A percentile compares a stretch with the other conserved stretches of the same genome.
phyloP scores from a whole-genome alignment of 2,329 filamentous ascomycete genomes.

The Ophiostoma pallidulum region DNA sequence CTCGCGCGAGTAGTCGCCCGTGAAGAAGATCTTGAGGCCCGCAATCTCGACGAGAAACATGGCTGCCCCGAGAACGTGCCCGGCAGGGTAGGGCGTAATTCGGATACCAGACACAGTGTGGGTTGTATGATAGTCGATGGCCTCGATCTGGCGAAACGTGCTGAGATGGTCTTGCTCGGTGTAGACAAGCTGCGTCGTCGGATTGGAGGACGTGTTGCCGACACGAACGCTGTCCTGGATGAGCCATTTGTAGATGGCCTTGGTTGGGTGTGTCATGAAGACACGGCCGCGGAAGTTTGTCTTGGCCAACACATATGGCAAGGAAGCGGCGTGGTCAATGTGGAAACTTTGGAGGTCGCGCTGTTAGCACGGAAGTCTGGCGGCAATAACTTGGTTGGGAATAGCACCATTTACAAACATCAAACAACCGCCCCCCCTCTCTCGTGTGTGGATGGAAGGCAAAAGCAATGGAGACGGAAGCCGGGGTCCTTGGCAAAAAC shows the following conservation, averaged over 20 bases:
- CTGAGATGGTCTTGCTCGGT: conserved; percentile 92
- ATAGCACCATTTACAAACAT: background rate
- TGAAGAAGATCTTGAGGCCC: conserved; percentile 93
- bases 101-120: conserved; percentile 94
- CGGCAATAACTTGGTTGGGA: background rate
- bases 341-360: conserved; percentile 66
- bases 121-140: conserved; percentile 96
- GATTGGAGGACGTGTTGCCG: conserved; percentile 57
- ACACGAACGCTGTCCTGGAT: conserved; percentile 96
- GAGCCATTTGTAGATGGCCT: conserved; percentile 99
- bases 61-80: conserved; percentile 93
- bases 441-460: background rate
- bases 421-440: background rate
- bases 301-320: conserved; percentile 94
- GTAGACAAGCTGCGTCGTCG: conserved; percentile 68
- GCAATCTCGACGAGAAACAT: conserved; percentile 99
- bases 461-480: background rate
- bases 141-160: conserved; percentile 89
- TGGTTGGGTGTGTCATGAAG: conserved; percentile 98
- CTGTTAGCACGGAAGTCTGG: conserved; percentile 9
- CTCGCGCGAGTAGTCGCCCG: conserved; percentile 92
- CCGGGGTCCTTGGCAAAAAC: background rate
- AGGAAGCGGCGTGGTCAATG: conserved; percentile 94
- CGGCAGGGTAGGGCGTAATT: conserved; percentile 93
- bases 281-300: conserved; percentile 95